These are phyloP conservation scores for Kwoniella botswanensis DNA, from an alignment of 768 basidiomycete species.

Conservation along the genomic window DNA sequence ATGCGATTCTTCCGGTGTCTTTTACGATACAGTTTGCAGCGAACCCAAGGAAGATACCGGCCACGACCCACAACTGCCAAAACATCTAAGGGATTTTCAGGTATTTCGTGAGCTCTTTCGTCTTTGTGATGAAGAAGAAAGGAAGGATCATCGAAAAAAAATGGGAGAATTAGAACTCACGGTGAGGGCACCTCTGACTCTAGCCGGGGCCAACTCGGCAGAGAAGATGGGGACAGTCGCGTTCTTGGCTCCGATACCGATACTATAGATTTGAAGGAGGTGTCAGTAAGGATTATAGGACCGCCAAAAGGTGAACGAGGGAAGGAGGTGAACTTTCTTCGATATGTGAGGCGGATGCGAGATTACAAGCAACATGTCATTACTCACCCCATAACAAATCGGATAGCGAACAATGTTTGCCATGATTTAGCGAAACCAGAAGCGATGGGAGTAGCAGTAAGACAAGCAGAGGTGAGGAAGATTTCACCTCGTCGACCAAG, in stretches of 20 bases:
- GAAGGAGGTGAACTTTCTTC: background rate
- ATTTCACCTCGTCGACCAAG: slow-evolving; percentile 67
- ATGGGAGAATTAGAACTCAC: slow-evolving; percentile 3
- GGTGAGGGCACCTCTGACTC: slow-evolving; percentile 86
- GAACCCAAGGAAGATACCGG: slow-evolving; percentile 57
- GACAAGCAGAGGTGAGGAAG: slow-evolving; percentile 62
- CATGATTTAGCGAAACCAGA: slow-evolving; percentile 51
- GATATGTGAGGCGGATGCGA: background rate
- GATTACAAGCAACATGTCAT: too few relatives aligned
- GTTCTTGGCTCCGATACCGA: slow-evolving; percentile 56
- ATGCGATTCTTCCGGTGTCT: slow-evolving; percentile 56
- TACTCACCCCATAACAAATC: slow-evolving; percentile 44
- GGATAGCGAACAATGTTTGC: slow-evolving; percentile 43
- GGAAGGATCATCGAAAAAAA: background rate
- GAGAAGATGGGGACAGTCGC: slow-evolving; percentile 70
- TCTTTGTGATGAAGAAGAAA: background rate
- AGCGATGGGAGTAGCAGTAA: slow-evolving; percentile 58
- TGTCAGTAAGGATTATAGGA: background rate
- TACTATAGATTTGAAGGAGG: background rate
- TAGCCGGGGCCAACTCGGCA: slow-evolving; percentile 78
- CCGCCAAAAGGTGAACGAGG: too few relatives aligned
- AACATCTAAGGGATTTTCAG: too few relatives aligned
- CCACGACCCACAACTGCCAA: slow-evolving; percentile 66
- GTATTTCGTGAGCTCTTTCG: background rate
- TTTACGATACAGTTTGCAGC: slow-evolving; percentile 57